Evolutionary conservation across 768 basidiomycete species (phyloP).

Genomic region (Cytidiella melzeri): DNA sequence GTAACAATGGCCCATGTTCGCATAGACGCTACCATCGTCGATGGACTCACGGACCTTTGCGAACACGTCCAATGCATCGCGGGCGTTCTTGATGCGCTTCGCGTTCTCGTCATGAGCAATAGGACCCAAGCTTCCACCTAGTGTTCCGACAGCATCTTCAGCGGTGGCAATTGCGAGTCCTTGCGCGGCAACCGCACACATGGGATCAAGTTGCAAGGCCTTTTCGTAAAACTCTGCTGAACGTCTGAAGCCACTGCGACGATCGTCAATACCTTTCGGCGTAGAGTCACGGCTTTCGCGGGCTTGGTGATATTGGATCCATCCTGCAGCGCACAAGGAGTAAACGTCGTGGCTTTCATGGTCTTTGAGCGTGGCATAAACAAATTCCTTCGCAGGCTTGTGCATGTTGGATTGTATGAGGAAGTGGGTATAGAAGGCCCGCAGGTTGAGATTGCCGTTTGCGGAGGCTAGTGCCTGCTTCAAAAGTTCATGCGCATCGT

Average conservation of each 20-base stretch:
- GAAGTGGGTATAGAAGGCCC: slow-evolving; percentile 92
- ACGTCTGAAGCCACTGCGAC: slow-evolving; percentile 70
- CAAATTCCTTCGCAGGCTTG: slow-evolving; percentile 80
- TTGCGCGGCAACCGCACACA: slow-evolving; percentile 90
- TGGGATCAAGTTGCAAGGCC: slow-evolving; percentile 76
- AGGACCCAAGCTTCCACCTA: slow-evolving; percentile 42
- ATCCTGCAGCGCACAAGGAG: slow-evolving; percentile 84
- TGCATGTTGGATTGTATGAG: slow-evolving; percentile 70
- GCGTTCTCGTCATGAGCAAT: slow-evolving; percentile 55
- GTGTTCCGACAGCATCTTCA: slow-evolving; percentile 77
- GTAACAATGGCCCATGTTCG: slow-evolving; percentile 97
- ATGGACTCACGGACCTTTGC: slow-evolving; percentile 86
- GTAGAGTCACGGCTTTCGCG: slow-evolving; percentile 74
- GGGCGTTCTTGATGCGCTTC: slow-evolving; percentile 62
- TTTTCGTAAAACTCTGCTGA: slow-evolving; percentile 92
- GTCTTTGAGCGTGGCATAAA: slow-evolving; percentile 82
- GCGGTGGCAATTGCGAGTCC: slow-evolving; percentile 92
- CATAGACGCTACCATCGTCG: slow-evolving; percentile 78
- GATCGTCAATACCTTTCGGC: slow-evolving; percentile 55
- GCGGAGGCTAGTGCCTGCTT: slow-evolving; percentile 86
- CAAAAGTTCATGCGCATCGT: slow-evolving; percentile 81
- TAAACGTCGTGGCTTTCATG: slow-evolving; percentile 86
- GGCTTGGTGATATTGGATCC: slow-evolving; percentile 80
- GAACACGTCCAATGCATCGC: slow-evolving; percentile 87
- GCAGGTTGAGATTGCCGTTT: slow-evolving; percentile 74